A percentile compares a stretch with the other conserved stretches of the same genome.
phyloP scores from a whole-genome alignment of 2,329 filamentous ascomycete genomes.

The Phaeosphaeria sp. region DNA sequence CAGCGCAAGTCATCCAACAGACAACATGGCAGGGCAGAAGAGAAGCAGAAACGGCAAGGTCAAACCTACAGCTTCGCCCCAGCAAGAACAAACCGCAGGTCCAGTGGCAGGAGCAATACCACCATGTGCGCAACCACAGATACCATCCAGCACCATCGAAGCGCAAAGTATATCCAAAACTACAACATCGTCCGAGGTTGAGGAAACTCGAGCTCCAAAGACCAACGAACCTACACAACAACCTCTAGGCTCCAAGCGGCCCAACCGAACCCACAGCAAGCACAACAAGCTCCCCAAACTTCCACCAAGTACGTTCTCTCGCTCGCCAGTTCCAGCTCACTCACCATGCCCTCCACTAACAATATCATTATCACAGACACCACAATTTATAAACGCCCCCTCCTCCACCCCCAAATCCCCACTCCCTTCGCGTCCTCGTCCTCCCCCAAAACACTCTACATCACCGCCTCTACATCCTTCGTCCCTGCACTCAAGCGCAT shows the following conservation, averaged over 20 bases:
- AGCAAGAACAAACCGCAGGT: conserved; percentile 1
- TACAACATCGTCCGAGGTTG: conserved; percentile 1
- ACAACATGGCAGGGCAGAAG: conserved; percentile 32
- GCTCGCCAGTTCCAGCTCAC: background rate
- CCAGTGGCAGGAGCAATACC: conserved; percentile 16
- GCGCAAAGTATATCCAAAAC: background rate
- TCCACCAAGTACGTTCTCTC: conserved; percentile 26
- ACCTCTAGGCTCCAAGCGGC: conserved; percentile 5
- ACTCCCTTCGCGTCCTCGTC: conserved; percentile 59
- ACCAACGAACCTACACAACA: background rate
- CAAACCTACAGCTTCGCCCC: conserved; percentile 14
- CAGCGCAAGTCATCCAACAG: background rate
- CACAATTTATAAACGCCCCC: conserved; percentile 61
- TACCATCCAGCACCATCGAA: conserved; percentile 13
- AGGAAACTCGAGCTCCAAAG: conserved; percentile 5
- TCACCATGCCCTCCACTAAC: background rate
- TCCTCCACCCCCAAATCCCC: conserved; percentile 62
- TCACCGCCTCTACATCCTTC: conserved; percentile 70
- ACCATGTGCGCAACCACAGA: conserved; percentile 17
- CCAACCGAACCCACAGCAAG: conserved; percentile 2
- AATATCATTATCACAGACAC: conserved; percentile 47
- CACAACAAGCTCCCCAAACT: conserved; percentile 26
- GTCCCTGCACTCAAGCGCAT: conserved; percentile 71
- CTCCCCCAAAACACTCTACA: conserved; percentile 67
- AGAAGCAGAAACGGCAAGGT: conserved; percentile 29